Conservation (phyloP, 2,329 filamentous ascomycete genomes). For the Fusarium succisae region DNA sequence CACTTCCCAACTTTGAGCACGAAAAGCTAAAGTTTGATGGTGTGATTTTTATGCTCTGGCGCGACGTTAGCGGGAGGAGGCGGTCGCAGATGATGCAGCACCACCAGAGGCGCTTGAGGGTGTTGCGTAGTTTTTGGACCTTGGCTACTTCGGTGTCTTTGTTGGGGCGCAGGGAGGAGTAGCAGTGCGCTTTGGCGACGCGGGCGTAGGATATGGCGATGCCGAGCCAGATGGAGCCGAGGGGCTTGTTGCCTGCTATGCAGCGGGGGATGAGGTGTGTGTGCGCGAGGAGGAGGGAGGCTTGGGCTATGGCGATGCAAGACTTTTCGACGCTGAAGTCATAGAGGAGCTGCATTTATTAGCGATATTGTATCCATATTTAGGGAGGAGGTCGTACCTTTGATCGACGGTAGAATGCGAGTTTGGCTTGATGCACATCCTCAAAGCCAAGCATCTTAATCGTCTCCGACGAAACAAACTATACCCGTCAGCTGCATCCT, state of each 20-base stretch:
- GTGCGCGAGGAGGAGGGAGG: conserved; percentile 36
- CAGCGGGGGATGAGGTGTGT: conserved; percentile 39
- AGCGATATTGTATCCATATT: accelerated
- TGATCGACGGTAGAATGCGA: conserved; percentile 36
- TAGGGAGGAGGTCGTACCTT: not conserved
- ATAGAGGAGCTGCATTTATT: conserved; percentile 31
- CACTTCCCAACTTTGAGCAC: conserved; percentile 17
- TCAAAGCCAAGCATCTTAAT: conserved; percentile 32
- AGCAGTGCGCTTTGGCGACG: conserved; percentile 38
- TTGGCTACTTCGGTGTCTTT: conserved; percentile 14
- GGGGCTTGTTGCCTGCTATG: conserved; percentile 38
- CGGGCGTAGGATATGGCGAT: conserved; percentile 41
- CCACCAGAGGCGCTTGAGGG: conserved; percentile 39
- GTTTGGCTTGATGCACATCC: conserved; percentile 38
- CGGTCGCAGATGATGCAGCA: conserved; percentile 41
- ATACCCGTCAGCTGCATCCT: not conserved
- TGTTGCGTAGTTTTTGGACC: conserved; percentile 29
- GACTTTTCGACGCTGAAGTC: conserved; percentile 41
- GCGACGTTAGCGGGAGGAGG: conserved; percentile 29
- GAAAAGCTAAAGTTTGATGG: conserved; percentile 38
- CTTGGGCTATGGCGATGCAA: conserved; percentile 37
- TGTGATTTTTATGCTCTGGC: conserved; percentile 41
- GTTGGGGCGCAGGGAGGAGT: conserved; percentile 18
- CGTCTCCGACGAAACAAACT: conserved; percentile 36
- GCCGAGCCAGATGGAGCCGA: conserved; percentile 40